Conservation (phyloP, 441 rosid species). For the Adansonia gregorii region DNA sequence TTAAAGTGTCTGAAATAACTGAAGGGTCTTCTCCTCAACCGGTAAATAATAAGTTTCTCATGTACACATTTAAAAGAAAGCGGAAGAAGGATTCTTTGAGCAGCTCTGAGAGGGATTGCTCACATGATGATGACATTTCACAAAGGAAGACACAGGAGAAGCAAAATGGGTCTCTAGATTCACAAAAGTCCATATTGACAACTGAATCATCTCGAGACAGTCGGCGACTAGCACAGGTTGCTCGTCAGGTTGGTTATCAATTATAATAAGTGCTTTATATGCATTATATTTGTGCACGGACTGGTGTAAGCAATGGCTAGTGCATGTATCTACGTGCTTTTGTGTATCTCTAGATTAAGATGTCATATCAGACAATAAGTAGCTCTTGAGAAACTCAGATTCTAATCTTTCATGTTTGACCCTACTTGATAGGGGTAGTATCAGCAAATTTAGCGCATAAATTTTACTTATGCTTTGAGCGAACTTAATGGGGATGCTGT, state of each 20-base stretch:
- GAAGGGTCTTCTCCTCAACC: conserved; percentile 44
- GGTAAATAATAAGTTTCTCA: conserved; percentile 52
- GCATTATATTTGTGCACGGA: conserved; percentile 20
- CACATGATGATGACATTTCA: conserved; percentile 38
- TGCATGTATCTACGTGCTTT: conserved; percentile 24
- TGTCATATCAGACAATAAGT: not conserved
- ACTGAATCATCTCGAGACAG: conserved; percentile 58
- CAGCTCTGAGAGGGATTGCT: conserved; percentile 55
- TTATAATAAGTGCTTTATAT: conserved; percentile 23
- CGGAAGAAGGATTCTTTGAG: conserved; percentile 54
- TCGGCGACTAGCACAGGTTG: conserved; percentile 51
- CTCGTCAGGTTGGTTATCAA: conserved; percentile 55
- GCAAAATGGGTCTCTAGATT: conserved; percentile 43
- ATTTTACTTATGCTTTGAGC: too few species aligned
- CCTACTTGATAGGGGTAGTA: not conserved
- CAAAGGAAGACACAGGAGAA: conserved; percentile 47
- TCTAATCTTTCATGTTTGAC: not conserved
- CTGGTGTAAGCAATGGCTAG: not conserved
- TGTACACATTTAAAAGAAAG: conserved; percentile 85
- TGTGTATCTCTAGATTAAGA: not conserved
- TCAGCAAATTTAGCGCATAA: not conserved
- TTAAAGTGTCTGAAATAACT: conserved; percentile 38
- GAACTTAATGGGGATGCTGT: too few species aligned
- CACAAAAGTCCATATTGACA: conserved; percentile 43
- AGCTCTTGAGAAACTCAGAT: not conserved